Evolutionary conservation across 352 stramenopile genomes (phyloP).

Genomic region (Globisporangium cylindrosporum): DNA sequence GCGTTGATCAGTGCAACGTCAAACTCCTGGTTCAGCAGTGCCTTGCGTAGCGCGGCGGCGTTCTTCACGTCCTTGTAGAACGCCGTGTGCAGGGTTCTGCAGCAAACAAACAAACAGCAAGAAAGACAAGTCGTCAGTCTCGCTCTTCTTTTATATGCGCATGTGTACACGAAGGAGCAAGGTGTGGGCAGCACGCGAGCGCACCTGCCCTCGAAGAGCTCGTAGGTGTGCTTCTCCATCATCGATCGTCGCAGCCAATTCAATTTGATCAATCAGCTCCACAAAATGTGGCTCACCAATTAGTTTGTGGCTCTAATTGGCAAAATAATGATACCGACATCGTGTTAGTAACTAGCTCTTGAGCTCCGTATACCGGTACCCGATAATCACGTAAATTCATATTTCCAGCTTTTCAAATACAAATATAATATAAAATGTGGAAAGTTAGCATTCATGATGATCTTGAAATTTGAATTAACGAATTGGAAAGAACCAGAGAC

Average conservation of each 20-base stretch:
- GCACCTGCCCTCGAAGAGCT: conserved; percentile 64
- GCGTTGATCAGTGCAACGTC: conserved; percentile 77
- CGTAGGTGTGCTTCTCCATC: conserved; percentile 62
- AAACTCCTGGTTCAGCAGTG: conserved; percentile 60
- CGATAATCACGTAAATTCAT: not conserved
- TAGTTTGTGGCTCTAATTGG: not conserved
- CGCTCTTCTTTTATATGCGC: not conserved
- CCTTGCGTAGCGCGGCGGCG: conserved; percentile 46
- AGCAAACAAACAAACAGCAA: not conserved
- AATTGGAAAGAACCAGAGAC: not conserved
- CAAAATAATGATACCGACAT: not conserved
- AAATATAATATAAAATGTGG: not conserved
- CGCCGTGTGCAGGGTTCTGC: conserved; percentile 66
- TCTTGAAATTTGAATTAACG: not conserved
- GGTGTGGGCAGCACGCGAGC: not conserved
- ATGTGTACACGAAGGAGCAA: not conserved
- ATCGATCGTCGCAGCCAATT: conserved; percentile 9
- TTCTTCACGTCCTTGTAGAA: conserved; percentile 80
- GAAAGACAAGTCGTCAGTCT: not conserved
- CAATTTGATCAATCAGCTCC: not conserved
- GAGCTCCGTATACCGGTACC: not conserved
- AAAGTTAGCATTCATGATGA: not conserved
- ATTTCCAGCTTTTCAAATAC: not conserved
- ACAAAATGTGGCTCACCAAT: conserved; percentile 8
- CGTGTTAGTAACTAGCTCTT: not conserved